Percentiles rank a stretch among this genome's conserved stretches.
Conservation (phyloP, 1,284 basidiomycete species). For the Jaminaea rosea region DNA sequence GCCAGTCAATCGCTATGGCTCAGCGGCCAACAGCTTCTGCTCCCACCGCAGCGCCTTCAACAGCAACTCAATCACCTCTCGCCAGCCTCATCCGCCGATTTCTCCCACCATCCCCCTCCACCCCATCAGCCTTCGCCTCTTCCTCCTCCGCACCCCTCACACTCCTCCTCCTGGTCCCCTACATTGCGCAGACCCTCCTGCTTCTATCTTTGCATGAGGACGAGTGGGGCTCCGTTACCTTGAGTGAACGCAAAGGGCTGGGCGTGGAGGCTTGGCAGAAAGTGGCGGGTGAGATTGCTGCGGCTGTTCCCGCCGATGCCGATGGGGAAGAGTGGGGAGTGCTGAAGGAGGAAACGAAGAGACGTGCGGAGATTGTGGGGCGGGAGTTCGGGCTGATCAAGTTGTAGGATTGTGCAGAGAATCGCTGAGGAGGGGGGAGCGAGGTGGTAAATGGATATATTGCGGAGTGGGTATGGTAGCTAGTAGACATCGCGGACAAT, state of each 20-base stretch:
- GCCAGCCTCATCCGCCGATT: background rate
- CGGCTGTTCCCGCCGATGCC: too few relatives aligned
- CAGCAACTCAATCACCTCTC: background rate
- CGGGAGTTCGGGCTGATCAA: too few relatives aligned
- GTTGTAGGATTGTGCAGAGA: too few relatives aligned
- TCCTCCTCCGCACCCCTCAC: background rate
- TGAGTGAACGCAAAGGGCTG: background rate
- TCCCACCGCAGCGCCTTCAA: background rate
- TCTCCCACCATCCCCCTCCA: background rate
- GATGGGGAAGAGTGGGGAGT: too few relatives aligned
- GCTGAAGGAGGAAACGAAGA: too few relatives aligned
- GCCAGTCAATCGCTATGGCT: too few relatives aligned
- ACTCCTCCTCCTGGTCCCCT: background rate
- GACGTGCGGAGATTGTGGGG: too few relatives aligned
- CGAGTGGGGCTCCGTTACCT: background rate
- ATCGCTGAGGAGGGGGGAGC: too few relatives aligned
- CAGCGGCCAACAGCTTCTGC: background rate
- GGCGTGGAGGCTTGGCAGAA: background rate
- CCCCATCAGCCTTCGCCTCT: background rate
- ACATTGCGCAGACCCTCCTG: slow-evolving; percentile 1
- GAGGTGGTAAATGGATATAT: too few relatives aligned
- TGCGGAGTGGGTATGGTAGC: too few relatives aligned
- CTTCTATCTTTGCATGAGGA: background rate
- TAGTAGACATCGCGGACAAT: too few relatives aligned
- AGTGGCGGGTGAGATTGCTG: too few relatives aligned